Evolutionary conservation across 73 alveolate genomes (phyloP).

Genomic region (Durusdinium trenchii): DNA sequence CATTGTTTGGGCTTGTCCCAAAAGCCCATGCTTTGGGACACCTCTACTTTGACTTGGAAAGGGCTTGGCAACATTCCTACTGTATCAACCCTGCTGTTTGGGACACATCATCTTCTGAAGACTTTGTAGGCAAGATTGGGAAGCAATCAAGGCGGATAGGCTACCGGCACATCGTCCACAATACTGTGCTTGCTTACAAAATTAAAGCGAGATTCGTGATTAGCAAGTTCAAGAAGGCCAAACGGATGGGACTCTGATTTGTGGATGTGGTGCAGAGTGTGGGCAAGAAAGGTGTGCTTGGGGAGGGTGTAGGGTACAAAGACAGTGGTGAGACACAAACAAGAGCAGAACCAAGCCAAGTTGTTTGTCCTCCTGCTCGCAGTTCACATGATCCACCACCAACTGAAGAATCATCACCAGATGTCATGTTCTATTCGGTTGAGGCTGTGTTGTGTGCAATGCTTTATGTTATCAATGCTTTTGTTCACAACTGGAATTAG

Average conservation of each 20-base stretch:
- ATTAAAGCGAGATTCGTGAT: not conserved
- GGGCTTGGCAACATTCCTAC: not conserved
- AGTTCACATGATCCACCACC: not conserved
- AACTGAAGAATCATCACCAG: too few relatives aligned
- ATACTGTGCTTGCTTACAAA: not conserved
- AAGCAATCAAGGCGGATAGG: not conserved
- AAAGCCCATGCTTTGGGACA: slow-evolving; percentile 33
- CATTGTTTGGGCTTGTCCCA: not conserved
- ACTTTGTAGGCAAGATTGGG: not conserved
- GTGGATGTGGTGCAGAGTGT: not conserved
- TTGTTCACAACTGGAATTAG: not conserved
- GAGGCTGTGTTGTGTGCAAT: too few relatives aligned
- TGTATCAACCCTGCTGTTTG: not conserved
- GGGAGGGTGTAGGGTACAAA: not conserved
- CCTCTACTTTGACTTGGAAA: not conserved
- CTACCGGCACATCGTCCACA: not conserved
- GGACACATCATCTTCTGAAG: not conserved
- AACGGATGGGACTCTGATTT: not conserved
- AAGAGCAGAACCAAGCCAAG: not conserved
- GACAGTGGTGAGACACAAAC: not conserved
- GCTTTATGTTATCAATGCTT: not conserved
- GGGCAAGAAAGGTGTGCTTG: not conserved
- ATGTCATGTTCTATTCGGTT: too few relatives aligned
- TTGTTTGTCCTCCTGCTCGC: not conserved
- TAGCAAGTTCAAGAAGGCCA: not conserved